These are phyloP conservation scores for Paraconiothyrium brasiliense DNA, from an alignment of 2,329 filamentous ascomycete genomes.

Conservation along the genomic window DNA sequence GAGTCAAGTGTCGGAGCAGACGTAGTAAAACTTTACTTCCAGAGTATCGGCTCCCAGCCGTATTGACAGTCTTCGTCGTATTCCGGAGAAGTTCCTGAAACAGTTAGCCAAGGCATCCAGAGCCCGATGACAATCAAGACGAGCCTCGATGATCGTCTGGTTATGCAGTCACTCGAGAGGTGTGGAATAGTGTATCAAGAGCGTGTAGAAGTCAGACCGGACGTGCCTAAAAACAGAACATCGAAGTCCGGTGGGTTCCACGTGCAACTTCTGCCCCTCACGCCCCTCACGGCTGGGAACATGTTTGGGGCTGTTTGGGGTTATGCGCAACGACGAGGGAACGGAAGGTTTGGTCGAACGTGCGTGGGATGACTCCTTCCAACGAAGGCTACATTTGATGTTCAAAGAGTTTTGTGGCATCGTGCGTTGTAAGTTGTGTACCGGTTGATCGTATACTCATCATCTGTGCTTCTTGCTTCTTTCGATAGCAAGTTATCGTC, in stretches of 20 bases:
- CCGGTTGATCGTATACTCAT: background rate
- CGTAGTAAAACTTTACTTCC: background rate
- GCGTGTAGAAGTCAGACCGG: slow-evolving; percentile 7
- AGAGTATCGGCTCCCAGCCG: background rate
- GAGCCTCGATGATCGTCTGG: background rate
- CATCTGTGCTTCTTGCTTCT: background rate
- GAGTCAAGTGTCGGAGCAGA: background rate
- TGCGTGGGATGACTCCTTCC: background rate
- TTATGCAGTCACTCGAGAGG: background rate
- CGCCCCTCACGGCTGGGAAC: background rate
- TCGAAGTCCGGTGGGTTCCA: slow-evolving; percentile 4
- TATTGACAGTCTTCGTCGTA: background rate
- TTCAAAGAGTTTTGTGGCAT: background rate
- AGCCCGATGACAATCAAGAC: slow-evolving; percentile 4
- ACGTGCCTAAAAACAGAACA: slow-evolving; percentile 8
- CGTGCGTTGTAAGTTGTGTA: background rate
- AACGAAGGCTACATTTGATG: background rate
- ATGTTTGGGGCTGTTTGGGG: slow-evolving; percentile 3
- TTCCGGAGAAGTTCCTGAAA: background rate
- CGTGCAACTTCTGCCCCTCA: background rate
- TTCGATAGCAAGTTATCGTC: background rate
- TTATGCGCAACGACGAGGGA: background rate
- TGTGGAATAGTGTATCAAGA: slow-evolving; percentile 9
- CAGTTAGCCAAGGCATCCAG: background rate
- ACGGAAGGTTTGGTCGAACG: background rate